Evolutionary conservation across 1,139 yeast genomes (phyloP).

Genomic region (Saccharomyces pastorianus): DNA sequence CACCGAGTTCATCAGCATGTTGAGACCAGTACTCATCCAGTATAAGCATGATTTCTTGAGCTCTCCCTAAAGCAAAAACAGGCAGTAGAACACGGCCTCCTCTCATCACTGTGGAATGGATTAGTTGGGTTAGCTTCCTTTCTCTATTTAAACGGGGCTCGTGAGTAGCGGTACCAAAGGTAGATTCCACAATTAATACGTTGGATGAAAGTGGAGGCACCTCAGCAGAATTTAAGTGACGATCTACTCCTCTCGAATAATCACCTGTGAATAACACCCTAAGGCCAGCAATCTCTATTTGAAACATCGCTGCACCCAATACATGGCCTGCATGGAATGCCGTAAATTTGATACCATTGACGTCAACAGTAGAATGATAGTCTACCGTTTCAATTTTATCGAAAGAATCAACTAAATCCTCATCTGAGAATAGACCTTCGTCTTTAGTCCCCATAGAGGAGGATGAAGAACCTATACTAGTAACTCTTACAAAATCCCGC

Average conservation of each 20-base stretch:
- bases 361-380: conserved; percentile 90
- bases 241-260: conserved; percentile 88
- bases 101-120: conserved; percentile 73
- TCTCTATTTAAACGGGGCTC: conserved; percentile 87
- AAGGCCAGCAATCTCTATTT: conserved; percentile 88
- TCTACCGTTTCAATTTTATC: conserved; percentile 90
- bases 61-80: conserved; percentile 92
- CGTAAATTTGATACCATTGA: conserved; percentile 81
- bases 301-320: conserved; percentile 95
- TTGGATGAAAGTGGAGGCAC: conserved; percentile 88
- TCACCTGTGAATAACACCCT: conserved; percentile 91
- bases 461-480: conserved; percentile 53
- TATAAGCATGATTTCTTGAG: conserved; percentile 83
- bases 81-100: conserved; percentile 94
- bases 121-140: conserved; percentile 64
- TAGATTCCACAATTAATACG: conserved; percentile 84
- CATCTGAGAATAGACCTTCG: conserved; percentile 73
- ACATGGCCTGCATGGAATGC: conserved; percentile 99
- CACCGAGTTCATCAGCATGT: conserved; percentile 69
- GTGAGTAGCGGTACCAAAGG: conserved; percentile 96
- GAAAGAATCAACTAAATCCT: conserved; percentile 78
- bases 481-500: conserved; percentile 89
- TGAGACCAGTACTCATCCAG: conserved; percentile 90
- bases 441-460: conserved; percentile 31
- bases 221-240: conserved; percentile 93